phyloP scores from a whole-genome alignment of 2,329 filamentous ascomycete genomes.

The Phialophora macrospora region DNA sequence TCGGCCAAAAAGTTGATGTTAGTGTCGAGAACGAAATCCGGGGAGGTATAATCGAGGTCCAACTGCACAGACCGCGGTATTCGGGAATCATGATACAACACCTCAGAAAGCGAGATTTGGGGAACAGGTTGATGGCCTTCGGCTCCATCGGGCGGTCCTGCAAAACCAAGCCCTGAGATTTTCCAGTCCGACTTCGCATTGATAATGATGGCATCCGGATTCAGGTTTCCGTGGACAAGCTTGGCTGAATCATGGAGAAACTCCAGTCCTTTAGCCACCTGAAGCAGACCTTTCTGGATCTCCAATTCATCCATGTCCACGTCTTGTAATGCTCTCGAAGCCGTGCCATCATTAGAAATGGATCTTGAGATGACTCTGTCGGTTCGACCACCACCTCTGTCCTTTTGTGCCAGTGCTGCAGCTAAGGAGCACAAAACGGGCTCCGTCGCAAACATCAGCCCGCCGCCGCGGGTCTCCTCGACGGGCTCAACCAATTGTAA shows the following conservation, averaged over 20 bases:
- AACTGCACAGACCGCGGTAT: slow-evolving; percentile 83
- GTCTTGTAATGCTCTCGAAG: slow-evolving; percentile 73
- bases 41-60: slow-evolving; percentile 89
- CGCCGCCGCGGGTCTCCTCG: slow-evolving; percentile 88
- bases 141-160: slow-evolving; percentile 76
- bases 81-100: slow-evolving; percentile 81
- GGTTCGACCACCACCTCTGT: slow-evolving; percentile 69
- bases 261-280: slow-evolving; percentile 91
- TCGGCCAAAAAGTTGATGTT: slow-evolving; percentile 84
- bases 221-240: slow-evolving; percentile 91
- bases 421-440: slow-evolving; percentile 86
- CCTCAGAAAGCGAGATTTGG: slow-evolving; percentile 80
- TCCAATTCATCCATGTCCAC: slow-evolving; percentile 95
- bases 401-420: slow-evolving; percentile 81
- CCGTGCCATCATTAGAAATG: slow-evolving; percentile 58
- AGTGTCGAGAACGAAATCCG: slow-evolving; percentile 91
- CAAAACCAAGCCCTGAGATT: slow-evolving; percentile 90
- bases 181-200: slow-evolving; percentile 99
- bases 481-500: slow-evolving; percentile 93
- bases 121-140: slow-evolving; percentile 75
- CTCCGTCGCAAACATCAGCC: slow-evolving; percentile 95
- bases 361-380: slow-evolving; percentile 47
- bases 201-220: slow-evolving; percentile 88
- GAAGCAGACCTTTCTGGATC: slow-evolving; percentile 92
- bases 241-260: slow-evolving; percentile 95